phyloP scores from a whole-genome alignment of 2,329 filamentous ascomycete genomes.

The Tolypocladium tropicale region DNA sequence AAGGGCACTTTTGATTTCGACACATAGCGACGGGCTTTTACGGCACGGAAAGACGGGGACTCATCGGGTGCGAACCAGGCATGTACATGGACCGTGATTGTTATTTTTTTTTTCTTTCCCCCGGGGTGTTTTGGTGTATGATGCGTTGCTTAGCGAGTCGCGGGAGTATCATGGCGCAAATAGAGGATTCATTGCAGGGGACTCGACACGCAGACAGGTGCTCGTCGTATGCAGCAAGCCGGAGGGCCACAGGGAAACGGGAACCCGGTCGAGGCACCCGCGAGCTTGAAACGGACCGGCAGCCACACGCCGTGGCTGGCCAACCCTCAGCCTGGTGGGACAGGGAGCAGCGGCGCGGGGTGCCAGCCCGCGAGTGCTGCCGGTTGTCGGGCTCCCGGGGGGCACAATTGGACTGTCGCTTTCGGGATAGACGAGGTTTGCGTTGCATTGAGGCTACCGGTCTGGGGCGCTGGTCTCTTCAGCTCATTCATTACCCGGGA shows the following conservation, averaged over 20 bases:
- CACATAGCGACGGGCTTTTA: not conserved
- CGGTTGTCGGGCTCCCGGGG: not conserved
- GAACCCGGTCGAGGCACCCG: not conserved
- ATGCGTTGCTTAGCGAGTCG: not conserved
- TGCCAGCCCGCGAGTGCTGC: not conserved
- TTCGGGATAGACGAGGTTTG: not conserved
- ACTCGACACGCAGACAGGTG: not conserved
- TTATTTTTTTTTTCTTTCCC: not conserved
- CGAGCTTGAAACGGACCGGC: not conserved
- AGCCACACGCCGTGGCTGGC: not conserved
- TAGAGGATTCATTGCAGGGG: not conserved
- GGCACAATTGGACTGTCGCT: not conserved
- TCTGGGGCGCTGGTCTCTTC: not conserved
- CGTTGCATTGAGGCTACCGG: not conserved
- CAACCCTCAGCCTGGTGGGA: not conserved
- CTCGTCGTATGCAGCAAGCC: too few species aligned
- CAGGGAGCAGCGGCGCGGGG: not conserved
- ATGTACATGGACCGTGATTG: not conserved
- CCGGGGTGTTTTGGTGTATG: not conserved
- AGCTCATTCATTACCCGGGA: not conserved
- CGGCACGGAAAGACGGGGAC: not conserved
- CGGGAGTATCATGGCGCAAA: not conserved
- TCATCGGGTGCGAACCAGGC: not conserved
- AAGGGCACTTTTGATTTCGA: not conserved
- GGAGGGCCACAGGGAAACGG: not conserved